Base-by-base conservation (phyloP, 2,329 filamentous ascomycete species). In the Fusarium scirpi region DNA sequence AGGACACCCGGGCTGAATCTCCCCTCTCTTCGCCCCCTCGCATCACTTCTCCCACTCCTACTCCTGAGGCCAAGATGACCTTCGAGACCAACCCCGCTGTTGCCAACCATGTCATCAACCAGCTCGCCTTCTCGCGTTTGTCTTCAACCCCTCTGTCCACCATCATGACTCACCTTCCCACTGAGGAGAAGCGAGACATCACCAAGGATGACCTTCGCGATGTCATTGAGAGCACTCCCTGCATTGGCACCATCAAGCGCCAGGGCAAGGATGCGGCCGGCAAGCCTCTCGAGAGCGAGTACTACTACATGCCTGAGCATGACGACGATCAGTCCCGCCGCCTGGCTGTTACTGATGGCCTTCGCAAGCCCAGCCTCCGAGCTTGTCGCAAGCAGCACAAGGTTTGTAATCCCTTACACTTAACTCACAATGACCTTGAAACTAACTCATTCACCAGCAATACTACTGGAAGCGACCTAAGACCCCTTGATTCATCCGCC, bases 251-350 rank as follows among this genome's bases (percentile, higher is more conserved):
- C 79, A 97, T 99, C 74, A 86, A 87, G 54, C 91, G 96, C 41
- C 91, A 95, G 79, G 96, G 96, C 77, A 99, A 98, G 80, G 96
- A 99, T 78, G 96, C 96, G 8, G 95, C 96, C 0, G 96, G 96
- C 72, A 96, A 98, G 83, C 84, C 91, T 9, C 87, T 99, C 2
- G 95, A 99, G 85, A 97, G 93, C 84, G 94, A 99, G 80, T 98
- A 97, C 80, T 98, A 98, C 82, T 99, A 99, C 77, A 86, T 98
- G 10, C 92, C 94, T 0, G 95, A 98, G 79, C 86, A 90, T 76
- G 96, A 99, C 78, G 84, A 86, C 4, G 94, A 98, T 77, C 87
- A 90, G 69, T 89, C 91, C 77, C 89, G 95, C 64, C 89, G 92
- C 54, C 88, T 93, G 57, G 92, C 94, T 24, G 94, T 98, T 16